These are phyloP conservation scores for Myxozyma sirexii DNA, from an alignment of 805 yeast species.

Conservation along the genomic window DNA sequence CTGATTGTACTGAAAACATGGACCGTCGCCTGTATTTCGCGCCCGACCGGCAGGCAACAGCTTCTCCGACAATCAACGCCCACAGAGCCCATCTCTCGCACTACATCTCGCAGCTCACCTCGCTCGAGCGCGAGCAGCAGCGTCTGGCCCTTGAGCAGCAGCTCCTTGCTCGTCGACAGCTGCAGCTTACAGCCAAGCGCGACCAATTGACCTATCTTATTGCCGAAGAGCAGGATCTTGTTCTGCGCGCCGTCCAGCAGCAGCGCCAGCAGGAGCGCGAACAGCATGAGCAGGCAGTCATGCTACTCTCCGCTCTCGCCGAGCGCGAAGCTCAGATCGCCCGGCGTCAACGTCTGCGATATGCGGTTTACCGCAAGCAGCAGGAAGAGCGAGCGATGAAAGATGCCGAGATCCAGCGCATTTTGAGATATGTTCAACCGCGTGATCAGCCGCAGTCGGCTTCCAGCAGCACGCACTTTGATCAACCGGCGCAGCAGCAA, in stretches of 20 bases:
- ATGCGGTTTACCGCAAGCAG: conserved; percentile 33
- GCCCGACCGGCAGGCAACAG: conserved; percentile 5
- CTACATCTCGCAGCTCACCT: conserved; percentile 34
- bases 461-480: background rate
- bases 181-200: conserved; percentile 33
- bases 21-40: conserved; percentile 14
- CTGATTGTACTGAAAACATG: background rate
- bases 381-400: conserved; percentile 29
- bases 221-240: conserved; percentile 38
- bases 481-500: background rate
- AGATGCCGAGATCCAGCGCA: conserved; percentile 24
- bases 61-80: conserved; percentile 15
- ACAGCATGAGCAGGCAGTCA: conserved; percentile 21
- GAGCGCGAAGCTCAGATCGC: conserved; percentile 31
- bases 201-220: conserved; percentile 36
- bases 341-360: conserved; percentile 26
- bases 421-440: conserved; percentile 16
- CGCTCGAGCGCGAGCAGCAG: conserved; percentile 37
- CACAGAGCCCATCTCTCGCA: conserved; percentile 35
- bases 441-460: background rate
- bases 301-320: conserved; percentile 20
- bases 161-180: conserved; percentile 27
- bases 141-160: conserved; percentile 31
- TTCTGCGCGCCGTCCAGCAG: conserved; percentile 33
- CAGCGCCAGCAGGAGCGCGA: conserved; percentile 23